Evolutionary conservation across 2,329 filamentous ascomycete species (phyloP).

Genomic region (Penicillium glabrum): DNA sequence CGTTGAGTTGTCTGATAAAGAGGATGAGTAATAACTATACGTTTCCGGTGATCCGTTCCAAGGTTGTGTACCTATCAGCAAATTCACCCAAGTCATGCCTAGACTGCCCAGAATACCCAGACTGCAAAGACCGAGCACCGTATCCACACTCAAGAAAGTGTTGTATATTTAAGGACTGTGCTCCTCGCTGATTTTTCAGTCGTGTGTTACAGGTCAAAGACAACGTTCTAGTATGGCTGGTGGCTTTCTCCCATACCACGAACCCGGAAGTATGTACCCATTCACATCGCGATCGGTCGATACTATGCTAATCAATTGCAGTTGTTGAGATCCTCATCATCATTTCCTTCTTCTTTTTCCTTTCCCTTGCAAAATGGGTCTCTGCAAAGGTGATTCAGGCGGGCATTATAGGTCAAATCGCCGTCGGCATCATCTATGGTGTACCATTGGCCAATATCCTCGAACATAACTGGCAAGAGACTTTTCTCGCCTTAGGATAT

Average conservation of each 20-base stretch:
- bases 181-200: neutral
- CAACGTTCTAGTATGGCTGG: conserved; percentile 11
- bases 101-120: conserved; percentile 2
- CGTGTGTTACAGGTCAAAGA: neutral
- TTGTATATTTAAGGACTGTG: neutral
- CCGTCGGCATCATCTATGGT: conserved; percentile 50
- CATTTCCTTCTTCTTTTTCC: conserved; percentile 48
- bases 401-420: conserved; percentile 50
- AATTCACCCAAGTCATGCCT: neutral
- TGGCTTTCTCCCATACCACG: conserved; percentile 42
- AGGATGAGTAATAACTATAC: no score
- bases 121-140: neutral
- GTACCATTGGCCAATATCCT: conserved; percentile 48
- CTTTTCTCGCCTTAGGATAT: conserved; percentile 50
- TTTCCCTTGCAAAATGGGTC: conserved; percentile 44
- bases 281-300: conserved; percentile 1
- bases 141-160: neutral
- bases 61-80: no score
- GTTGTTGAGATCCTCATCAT: conserved; percentile 44
- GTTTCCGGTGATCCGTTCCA: no score
- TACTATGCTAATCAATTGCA: conserved; percentile 16
- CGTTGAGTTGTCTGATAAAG: no score
- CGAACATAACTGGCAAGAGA: conserved; percentile 45
- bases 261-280: conserved; percentile 35
- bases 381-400: conserved; percentile 45